Base-by-base conservation (phyloP, 148 eudicot species). In the Heliamphora exappendiculata region DNA sequence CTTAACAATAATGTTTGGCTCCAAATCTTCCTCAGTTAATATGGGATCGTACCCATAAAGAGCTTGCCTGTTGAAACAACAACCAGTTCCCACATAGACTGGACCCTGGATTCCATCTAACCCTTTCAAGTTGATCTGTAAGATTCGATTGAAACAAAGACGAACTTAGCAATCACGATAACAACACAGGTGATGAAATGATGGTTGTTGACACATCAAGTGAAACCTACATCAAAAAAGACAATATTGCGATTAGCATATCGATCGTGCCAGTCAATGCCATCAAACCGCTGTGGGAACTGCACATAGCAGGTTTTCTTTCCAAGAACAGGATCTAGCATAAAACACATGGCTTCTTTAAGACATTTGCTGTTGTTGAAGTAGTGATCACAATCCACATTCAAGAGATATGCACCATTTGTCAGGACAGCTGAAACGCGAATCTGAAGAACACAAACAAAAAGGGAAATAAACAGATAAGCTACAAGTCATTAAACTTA, bases 301-400 rank as follows among this genome's bases (percentile, higher is more conserved):
- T 94, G 98, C 31, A 94, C 98, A 78, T 94, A 94, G 85, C 98
- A 94, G 55, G 88, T 87, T 85, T 88, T 94, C 88, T 82, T 92
- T 79, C 97, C 97, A 73, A 70, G 72, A 81, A 79, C 95, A 70
- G 98, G 98, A 79, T 94, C 98, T 97, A 94, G 92, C 95, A 94
- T 45, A 84, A 94, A 94, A 76, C 98, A 94, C 98, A 94, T 94
- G 66, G 98, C 98, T 86, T 94, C 98, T 84, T 90, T 94, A 79
- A 90, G 90, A 87, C 91, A 88, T 83, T 94, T 94, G 78, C 97
- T 90, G 78, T 89, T 94, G 83, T 94, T 94, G 85, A 94, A 94
- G 89, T 94, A 94, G 89, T 94, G 98, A 88, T 94, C 98, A 88
- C 98, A 94, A 79, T 94, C 98, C 42, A 94, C 98, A 50, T 94